Evolutionary conservation across 176 grass and related monocot species (phyloP), one percentile per base, ranked within the genome.

Genomic region (Cenchrus purpureus): DNA sequence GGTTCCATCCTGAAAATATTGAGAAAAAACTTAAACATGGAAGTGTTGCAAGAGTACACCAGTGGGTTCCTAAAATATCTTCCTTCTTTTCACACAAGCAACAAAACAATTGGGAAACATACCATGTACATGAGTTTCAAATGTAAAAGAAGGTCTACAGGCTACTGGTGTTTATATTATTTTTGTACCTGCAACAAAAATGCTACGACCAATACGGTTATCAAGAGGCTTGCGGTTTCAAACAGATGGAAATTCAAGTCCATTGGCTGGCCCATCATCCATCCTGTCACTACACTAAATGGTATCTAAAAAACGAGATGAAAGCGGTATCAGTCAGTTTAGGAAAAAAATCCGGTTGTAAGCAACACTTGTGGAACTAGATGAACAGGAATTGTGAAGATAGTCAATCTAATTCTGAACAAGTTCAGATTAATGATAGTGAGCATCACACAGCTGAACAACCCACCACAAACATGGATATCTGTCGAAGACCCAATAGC

Each of bases 381-480:
- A 6, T 55, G 44, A 56, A 71, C 9, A 15, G 48, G 48, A 1
- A 44, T 74, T 17, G 52, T 71, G 62, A 31, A 77, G 63, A 84
- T 68, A 60, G 20, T 28, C 17, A 19, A 83, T 50, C 17, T 4
- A 44, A 68, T 25, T 71, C 42, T 44, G 40, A 60, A 76, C 22
- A 25, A 86, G 22, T 78, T 83, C 34, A 55, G 34, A 78, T 55
- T n/a, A 72, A 53, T 20, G 32, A 11, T 59, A 44, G 20, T 2
- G 62, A 62, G 65, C 20, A 83, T 8, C 57, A 56, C 22, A 78
- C 5, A 28, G 56, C 34, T 72, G 7, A 17, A 69, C 12, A 82
- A 71, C 90, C n/a, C 80, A 97, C 92, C 88, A 76, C 92, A 83
- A 97, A 94, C 92, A 97, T 97, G 43, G 95, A 91, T 83, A 97